Conservation (phyloP, 768 basidiomycete genomes). For the Saitozyma podzolica region DNA sequence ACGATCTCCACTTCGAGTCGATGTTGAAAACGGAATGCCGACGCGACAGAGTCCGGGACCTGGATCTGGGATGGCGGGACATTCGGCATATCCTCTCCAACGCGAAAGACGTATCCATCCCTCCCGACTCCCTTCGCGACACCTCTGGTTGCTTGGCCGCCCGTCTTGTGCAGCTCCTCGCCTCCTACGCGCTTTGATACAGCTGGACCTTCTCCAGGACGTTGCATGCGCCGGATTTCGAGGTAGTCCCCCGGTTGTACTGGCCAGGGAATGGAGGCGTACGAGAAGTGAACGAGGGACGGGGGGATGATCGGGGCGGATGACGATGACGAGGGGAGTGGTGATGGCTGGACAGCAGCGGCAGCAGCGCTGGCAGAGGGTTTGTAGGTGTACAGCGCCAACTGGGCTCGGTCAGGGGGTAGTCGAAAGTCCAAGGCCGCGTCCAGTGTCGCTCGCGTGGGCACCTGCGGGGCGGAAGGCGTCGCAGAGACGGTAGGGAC, state of each 20-base stretch:
- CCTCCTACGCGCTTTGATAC: constrained; percentile 36
- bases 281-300: constrained; percentile 27
- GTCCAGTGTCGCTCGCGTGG: constrained; percentile 29
- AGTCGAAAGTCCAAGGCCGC: constrained; percentile 7
- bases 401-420: constrained; percentile 15
- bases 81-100: constrained; percentile 35
- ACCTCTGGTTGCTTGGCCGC: constrained; percentile 35
- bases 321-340: constrained; percentile 23
- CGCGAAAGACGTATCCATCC: constrained; percentile 42
- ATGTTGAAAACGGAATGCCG: constrained; percentile 40
- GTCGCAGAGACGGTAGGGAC: constrained; percentile 11
- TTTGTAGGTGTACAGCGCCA: constrained; percentile 40
- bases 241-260: constrained; percentile 41
- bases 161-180: constrained; percentile 63
- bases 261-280: constrained; percentile 32
- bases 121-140: constrained; percentile 25
- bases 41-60: constrained; percentile 40
- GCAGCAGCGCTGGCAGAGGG: constrained; percentile 9
- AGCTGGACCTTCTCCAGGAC: not conserved
- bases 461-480: constrained; percentile 28
- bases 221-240: constrained; percentile 34
- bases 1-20: constrained; percentile 36
- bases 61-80: constrained; percentile 38
- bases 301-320: constrained; percentile 11
- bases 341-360: constrained; percentile 26